Conservation (phyloP, 106 monocot genomes). For the Narthecium ossifragum region DNA sequence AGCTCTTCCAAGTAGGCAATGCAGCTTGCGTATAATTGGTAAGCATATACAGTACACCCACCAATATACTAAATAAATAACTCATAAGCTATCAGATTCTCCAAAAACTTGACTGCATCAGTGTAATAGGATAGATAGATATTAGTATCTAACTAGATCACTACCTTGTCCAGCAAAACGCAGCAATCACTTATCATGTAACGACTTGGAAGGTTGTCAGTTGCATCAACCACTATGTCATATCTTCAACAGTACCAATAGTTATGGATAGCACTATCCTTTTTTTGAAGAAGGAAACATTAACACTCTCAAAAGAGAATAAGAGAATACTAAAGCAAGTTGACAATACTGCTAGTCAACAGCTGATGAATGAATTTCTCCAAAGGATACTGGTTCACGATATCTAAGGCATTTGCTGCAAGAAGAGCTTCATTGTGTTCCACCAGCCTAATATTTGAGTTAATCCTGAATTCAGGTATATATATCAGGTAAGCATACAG, state of each 20-base stretch:
- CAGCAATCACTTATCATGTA: slow-evolving; percentile 99
- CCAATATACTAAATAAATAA: no score
- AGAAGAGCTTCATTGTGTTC: slow-evolving; percentile 71
- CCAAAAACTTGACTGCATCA: no score
- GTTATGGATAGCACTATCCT: slow-evolving; percentile 22
- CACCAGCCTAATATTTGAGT: slow-evolving; percentile 79
- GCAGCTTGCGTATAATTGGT: no score
- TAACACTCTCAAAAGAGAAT: background rate
- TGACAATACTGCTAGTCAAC: background rate
- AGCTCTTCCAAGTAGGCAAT: no score
- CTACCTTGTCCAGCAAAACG: slow-evolving; percentile 86
- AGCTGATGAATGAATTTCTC: background rate
- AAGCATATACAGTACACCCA: no score
- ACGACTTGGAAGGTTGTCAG: slow-evolving; percentile 92
- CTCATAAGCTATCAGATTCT: no score
- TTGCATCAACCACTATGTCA: slow-evolving; percentile 97
- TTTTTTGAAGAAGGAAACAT: background rate
- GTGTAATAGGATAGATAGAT: no score
- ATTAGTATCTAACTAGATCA: background rate
- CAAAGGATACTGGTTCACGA: slow-evolving; percentile 90
- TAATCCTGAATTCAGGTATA: slow-evolving; percentile 56
- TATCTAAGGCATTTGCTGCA: slow-evolving; percentile 74
- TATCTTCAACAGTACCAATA: slow-evolving; percentile 53
- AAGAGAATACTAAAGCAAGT: background rate
- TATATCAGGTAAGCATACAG: slow-evolving; percentile 1